Evolutionary conservation across 1,139 yeast genomes (phyloP).

Genomic region (Yamadazyma kanchanaburiensis): DNA sequence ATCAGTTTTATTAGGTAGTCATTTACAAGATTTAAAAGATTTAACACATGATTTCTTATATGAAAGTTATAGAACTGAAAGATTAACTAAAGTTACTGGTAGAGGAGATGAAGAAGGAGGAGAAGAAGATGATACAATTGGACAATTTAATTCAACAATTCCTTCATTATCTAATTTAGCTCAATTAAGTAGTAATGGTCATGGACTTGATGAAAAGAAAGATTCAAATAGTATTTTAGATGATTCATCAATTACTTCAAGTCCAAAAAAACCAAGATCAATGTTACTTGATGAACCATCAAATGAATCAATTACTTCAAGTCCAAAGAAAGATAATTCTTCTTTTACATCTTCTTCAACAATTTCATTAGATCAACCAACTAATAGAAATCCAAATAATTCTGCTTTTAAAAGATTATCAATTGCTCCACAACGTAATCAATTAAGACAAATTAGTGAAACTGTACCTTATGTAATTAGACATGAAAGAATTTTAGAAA

Average conservation of each 20-base stretch:
- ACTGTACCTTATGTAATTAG: slow-evolving; percentile 78
- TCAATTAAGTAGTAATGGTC: no score
- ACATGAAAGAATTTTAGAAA: slow-evolving; percentile 70
- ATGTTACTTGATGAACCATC: slow-evolving; percentile 35
- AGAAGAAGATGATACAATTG: slow-evolving; percentile 4
- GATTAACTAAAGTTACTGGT: slow-evolving; percentile 52
- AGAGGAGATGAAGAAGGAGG: slow-evolving; percentile 27
- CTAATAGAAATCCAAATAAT: slow-evolving; percentile 34
- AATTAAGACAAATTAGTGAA: slow-evolving; percentile 72
- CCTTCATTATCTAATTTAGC: slow-evolving; percentile 68
- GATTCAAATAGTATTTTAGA: no score
- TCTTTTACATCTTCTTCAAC: slow-evolving; percentile 34
- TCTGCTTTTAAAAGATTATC: slow-evolving; percentile 56
- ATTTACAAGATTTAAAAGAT: slow-evolving; percentile 88
- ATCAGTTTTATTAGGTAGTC: slow-evolving; percentile 85
- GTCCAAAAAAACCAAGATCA: slow-evolving; percentile 22
- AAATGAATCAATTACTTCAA: no score
- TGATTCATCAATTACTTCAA: slow-evolving; percentile 22
- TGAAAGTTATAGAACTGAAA: slow-evolving; percentile 90
- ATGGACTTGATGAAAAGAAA: no score
- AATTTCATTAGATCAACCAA: slow-evolving; percentile 20
- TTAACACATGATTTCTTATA: slow-evolving; percentile 88
- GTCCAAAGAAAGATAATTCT: slow-evolving; percentile 26
- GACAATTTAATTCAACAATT: slow-evolving; percentile 25
- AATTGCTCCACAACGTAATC: slow-evolving; percentile 60